These are phyloP conservation scores for Bauhinia variegata DNA, from an alignment of 306 rosid genomes.

Conservation along the genomic window DNA sequence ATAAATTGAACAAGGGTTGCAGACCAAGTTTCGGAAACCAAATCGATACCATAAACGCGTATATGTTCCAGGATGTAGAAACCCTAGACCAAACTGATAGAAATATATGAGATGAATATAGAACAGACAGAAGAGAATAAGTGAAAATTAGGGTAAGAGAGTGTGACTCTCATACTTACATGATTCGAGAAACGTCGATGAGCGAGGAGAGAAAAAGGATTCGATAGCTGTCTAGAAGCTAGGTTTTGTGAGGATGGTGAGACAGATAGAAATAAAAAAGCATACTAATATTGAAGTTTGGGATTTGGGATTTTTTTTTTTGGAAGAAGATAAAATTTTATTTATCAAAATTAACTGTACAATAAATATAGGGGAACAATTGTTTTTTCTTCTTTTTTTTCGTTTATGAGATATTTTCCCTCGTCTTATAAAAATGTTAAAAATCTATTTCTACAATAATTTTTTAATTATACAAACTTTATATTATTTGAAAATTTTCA, in stretches of 20 bases:
- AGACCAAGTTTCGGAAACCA: neutral
- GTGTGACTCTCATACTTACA: constrained; percentile 21
- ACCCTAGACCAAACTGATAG: constrained; percentile 16
- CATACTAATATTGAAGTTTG: neutral
- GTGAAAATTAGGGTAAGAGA: neutral
- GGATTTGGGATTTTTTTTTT: too few species aligned
- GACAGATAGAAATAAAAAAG: neutral
- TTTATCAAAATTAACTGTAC: too few species aligned
- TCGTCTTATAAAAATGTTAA: too few species aligned
- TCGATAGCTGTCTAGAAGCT: constrained; percentile 26
- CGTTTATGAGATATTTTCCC: too few species aligned
- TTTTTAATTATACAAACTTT: too few species aligned
- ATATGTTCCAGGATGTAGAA: neutral
- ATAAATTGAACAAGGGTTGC: neutral
- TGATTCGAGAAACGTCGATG: neutral
- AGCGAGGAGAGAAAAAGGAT: neutral
- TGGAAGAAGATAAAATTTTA: too few species aligned
- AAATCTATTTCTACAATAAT: too few species aligned
- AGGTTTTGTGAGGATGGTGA: constrained; percentile 27
- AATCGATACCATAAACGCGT: neutral
- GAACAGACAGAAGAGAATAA: neutral
- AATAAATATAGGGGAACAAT: too few species aligned
- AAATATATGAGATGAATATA: neutral
- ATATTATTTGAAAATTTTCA: too few species aligned
- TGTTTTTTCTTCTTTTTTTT: too few species aligned